Base-by-base conservation (phyloP, 2,329 filamentous ascomycete species). In the Mollisia scopiformis region DNA sequence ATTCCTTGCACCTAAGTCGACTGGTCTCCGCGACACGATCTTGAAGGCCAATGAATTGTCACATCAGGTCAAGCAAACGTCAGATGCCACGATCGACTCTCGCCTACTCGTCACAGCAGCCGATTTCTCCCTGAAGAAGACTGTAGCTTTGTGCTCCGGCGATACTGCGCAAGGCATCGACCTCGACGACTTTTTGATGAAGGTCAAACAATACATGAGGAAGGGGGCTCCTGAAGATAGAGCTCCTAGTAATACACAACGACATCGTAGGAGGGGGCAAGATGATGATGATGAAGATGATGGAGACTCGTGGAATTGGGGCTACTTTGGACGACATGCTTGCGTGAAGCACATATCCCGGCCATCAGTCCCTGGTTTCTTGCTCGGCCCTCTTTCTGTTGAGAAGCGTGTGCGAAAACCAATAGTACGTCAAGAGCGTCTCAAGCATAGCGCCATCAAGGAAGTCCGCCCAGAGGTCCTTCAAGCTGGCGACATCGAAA, bases 71-170 rank as follows among this genome's bases (percentile, higher is more conserved):
- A 91, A 90, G 70, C 93, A 97, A 78, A 97, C 95, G 0, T 87
- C 88, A 2, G 95, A 98, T 74, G 95, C 95, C 0, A 91, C 90
- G 0, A 88, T 96, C 62, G 95, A 99, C 73, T 93, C 94, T 0
- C 87, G 91, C n/a, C 81, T 96, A 27, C 82, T 98, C 3, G 89
- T 97, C 52, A 88, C 84, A 65, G 88, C 91, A 0, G 91, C 91
- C 5, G 93, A 97, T 65, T 76, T 96, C 4, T 89, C 90, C 0
- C 88, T 90, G 69, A 91, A 91, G 68, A 93, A 92, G 72, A 89
- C 92, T 0, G 81, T 89, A 46, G 87, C 88, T 55, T 82, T 96
- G 27, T 87, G 89, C 1, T 81, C 92, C 30, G 93, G 93, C 6
- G 89, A 89, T 68, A 79, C 84, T 1, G 85, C 86, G 2, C 87